Conservation (phyloP, 441 rosid genomes). For the Pelargonium australe region DNA sequence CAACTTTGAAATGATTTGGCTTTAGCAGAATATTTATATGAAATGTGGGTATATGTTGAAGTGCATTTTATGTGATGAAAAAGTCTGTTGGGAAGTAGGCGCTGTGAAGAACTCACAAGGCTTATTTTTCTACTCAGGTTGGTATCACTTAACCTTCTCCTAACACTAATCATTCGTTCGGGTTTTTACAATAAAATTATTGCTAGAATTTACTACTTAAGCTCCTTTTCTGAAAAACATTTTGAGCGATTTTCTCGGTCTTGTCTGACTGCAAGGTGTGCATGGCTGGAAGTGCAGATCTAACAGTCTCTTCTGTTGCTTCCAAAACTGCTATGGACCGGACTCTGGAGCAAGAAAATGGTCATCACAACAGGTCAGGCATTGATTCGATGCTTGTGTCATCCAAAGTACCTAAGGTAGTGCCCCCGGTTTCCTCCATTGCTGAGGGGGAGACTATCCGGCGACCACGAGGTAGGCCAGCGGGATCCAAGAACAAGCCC, state of each 20-base stretch:
- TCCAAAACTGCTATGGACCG: constrained; percentile 39
- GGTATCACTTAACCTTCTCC: constrained; percentile 79
- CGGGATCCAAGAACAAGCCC: constrained; percentile 76
- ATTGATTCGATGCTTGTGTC: constrained; percentile 32
- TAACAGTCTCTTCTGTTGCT: constrained; percentile 35
- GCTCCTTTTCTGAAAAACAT: constrained; percentile 17
- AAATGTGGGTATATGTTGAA: constrained; percentile 31
- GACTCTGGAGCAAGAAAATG: constrained; percentile 47
- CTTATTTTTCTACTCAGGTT: constrained; percentile 30
- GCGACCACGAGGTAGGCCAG: constrained; percentile 65
- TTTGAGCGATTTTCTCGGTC: constrained; percentile 18
- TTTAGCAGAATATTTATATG: constrained; percentile 18
- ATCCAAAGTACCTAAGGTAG: constrained; percentile 45
- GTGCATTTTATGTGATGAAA: constrained; percentile 51
- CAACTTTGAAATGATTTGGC: not conserved
- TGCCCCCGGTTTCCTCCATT: constrained; percentile 43
- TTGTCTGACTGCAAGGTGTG: not conserved
- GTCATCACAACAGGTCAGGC: constrained; percentile 26
- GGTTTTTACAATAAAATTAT: constrained; percentile 45
- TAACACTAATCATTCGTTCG: constrained; percentile 69
- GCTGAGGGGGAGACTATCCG: constrained; percentile 47
- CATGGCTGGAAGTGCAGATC: constrained; percentile 57
- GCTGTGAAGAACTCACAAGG: constrained; percentile 27
- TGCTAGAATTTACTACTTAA: constrained; percentile 44
- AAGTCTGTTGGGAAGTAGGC: constrained; percentile 62